These are phyloP conservation scores for Suhomyces sp. DNA, from an alignment of 805 yeast genomes.

Conservation along the genomic window DNA sequence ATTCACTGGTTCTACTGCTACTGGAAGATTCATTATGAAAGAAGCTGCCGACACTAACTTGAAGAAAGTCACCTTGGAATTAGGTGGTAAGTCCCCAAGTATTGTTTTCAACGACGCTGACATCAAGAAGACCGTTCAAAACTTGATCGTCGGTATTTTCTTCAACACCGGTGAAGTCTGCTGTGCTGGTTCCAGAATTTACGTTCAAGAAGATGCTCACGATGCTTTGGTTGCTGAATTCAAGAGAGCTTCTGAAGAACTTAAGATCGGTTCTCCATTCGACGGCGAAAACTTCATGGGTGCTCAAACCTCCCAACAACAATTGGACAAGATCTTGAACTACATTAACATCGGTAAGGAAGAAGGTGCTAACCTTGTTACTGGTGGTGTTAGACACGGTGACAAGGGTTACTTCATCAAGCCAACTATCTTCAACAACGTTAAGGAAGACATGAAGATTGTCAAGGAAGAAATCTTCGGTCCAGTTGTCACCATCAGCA, in stretches of 20 bases:
- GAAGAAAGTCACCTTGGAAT: constrained; percentile 89
- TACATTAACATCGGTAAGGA: constrained; percentile 74
- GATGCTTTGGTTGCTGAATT: constrained; percentile 69
- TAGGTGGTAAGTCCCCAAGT: constrained; percentile 96
- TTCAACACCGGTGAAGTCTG: constrained; percentile 96
- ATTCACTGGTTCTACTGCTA: constrained; percentile 91
- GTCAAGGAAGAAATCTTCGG: constrained; percentile 93
- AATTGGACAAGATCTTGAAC: constrained; percentile 70
- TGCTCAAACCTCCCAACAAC: constrained; percentile 83
- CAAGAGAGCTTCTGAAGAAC: constrained; percentile 50
- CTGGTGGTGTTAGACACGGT: constrained; percentile 81
- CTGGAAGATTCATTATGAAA: constrained; percentile 81
- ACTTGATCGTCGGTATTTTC: constrained; percentile 79
- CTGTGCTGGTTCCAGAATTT: constrained; percentile 90
- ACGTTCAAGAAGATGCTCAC: constrained; percentile 81
- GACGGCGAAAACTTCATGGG: constrained; percentile 79
- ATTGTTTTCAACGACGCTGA: constrained; percentile 85
- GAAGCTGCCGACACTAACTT: constrained; percentile 75
- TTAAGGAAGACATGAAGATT: constrained; percentile 66
- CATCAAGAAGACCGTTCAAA: constrained; percentile 68
- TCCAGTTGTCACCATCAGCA: constrained; percentile 82
- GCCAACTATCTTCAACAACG: constrained; percentile 88
- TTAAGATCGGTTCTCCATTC: constrained; percentile 82
- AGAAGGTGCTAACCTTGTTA: constrained; percentile 79
- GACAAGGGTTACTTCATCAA: constrained; percentile 65